Conservation (phyloP, 2,329 filamentous ascomycete genomes). For the Monosporascus ibericus region DNA sequence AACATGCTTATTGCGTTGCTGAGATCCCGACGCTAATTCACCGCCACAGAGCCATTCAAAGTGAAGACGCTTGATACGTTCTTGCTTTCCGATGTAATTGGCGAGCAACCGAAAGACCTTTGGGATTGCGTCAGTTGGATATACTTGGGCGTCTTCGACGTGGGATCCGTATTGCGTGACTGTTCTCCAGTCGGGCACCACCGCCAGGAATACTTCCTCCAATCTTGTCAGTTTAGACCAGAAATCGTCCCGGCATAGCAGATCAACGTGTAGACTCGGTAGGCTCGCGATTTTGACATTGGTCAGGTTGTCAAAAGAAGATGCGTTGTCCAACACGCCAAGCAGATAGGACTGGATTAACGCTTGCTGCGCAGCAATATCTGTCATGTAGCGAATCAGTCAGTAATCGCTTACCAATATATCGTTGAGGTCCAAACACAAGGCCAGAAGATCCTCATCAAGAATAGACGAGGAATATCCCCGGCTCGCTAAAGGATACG, state of each 20-base stretch:
- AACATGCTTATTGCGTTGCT: slow-evolving; percentile 55
- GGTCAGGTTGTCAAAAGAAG: slow-evolving; percentile 47
- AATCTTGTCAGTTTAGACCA: slow-evolving; percentile 55
- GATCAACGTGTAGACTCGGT: slow-evolving; percentile 53
- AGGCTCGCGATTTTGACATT: slow-evolving; percentile 59
- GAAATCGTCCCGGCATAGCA: slow-evolving; percentile 51
- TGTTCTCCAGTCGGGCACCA: slow-evolving; percentile 62
- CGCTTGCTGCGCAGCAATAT: slow-evolving; percentile 62
- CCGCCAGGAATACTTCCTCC: slow-evolving; percentile 47
- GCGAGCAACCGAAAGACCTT: slow-evolving; percentile 48
- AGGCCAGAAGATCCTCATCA: no score
- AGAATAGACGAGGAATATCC: no score
- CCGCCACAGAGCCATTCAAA: slow-evolving; percentile 65
- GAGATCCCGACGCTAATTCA: slow-evolving; percentile 56
- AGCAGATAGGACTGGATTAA: slow-evolving; percentile 64
- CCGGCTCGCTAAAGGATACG: no score
- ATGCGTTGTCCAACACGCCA: slow-evolving; percentile 54
- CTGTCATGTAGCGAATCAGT: neutral
- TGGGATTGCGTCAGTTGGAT: slow-evolving; percentile 44
- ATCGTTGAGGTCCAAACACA: no score
- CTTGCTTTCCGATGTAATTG: slow-evolving; percentile 39
- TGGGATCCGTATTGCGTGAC: slow-evolving; percentile 47
- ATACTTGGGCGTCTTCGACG: slow-evolving; percentile 40
- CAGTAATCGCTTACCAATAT: neutral
- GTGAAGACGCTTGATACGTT: slow-evolving; percentile 50